Evolutionary conservation across 176 grass and related monocot genomes (phyloP).

Genomic region (Thinopyrum elongatum): DNA sequence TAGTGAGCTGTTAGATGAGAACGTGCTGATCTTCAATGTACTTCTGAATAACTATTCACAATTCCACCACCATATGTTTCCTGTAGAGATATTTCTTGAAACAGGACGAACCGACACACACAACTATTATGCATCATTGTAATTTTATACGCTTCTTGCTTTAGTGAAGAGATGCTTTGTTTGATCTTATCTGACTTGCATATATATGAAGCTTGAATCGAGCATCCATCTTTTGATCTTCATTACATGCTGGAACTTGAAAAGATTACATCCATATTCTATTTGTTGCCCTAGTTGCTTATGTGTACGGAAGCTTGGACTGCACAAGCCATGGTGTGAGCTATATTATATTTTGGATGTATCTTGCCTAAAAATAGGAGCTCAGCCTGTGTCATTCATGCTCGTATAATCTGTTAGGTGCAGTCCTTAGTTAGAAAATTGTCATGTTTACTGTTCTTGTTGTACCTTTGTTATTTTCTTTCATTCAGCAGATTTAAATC

Average conservation of each 20-base stretch:
- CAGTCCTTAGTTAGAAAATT: not conserved
- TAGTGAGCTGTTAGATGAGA: not conserved
- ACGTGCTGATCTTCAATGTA: not conserved
- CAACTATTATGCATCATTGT: not conserved
- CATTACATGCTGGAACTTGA: not conserved
- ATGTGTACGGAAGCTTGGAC: not conserved
- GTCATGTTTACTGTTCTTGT: not conserved
- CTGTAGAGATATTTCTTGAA: not conserved
- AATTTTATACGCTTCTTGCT: not conserved
- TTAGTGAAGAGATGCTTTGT: conserved; percentile 2
- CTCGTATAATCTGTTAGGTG: not conserved
- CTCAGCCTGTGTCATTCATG: not conserved
- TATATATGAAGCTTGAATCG: not conserved
- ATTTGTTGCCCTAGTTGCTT: not conserved
- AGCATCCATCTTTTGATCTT: not conserved
- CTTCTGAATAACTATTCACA: not conserved
- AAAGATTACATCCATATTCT: not conserved
- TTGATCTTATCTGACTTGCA: conserved; percentile 3
- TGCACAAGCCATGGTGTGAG: not conserved
- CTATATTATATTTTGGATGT: not conserved
- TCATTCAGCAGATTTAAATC: not conserved
- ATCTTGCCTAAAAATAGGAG: not conserved
- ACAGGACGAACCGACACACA: not conserved
- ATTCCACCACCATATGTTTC: not conserved
- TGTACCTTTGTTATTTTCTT: not conserved